phyloP scores from a whole-genome alignment of 1,139 yeast genomes.

The Candida gigantensis region DNA sequence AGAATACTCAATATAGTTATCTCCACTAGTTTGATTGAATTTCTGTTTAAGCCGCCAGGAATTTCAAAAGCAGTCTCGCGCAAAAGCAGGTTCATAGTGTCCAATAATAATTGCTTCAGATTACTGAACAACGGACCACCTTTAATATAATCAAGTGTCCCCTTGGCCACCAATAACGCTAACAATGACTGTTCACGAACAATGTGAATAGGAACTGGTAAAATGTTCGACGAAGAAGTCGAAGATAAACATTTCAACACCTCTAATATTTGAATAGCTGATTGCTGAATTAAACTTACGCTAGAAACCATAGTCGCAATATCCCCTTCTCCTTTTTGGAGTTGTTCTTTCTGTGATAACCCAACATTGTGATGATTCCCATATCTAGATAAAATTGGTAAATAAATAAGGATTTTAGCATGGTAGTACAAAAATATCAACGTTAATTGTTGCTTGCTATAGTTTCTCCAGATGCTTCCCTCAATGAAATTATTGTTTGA shows the following conservation, averaged over 20 bases:
- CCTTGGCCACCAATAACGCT: slow-evolving; percentile 72
- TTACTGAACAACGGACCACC: slow-evolving; percentile 81
- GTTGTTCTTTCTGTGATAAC: slow-evolving; percentile 40
- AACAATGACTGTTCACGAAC: slow-evolving; percentile 68
- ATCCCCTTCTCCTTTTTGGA: slow-evolving; percentile 29
- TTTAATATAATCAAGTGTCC: slow-evolving; percentile 78
- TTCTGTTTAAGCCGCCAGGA: slow-evolving; percentile 62
- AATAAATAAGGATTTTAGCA: slow-evolving; percentile 75
- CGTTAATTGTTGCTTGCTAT: slow-evolving; percentile 55
- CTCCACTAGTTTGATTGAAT: slow-evolving; percentile 57
- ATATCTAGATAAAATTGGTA: slow-evolving; percentile 64
- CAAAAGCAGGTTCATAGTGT: slow-evolving; percentile 50
- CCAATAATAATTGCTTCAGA: slow-evolving; percentile 55
- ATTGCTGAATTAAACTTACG: slow-evolving; percentile 71
- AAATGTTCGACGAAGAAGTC: slow-evolving; percentile 36
- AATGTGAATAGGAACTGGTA: slow-evolving; percentile 74
- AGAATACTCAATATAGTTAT: slow-evolving; percentile 56
- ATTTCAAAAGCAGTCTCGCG: slow-evolving; percentile 52
- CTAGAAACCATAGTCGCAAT: slow-evolving; percentile 32
- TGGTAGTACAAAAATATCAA: slow-evolving; percentile 71
- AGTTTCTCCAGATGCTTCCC: slow-evolving; percentile 27
- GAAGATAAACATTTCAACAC: slow-evolving; percentile 53
- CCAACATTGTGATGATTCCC: slow-evolving; percentile 50
- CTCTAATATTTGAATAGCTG: slow-evolving; percentile 66
- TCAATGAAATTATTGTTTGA: slow-evolving; percentile 27